phyloP scores from a whole-genome alignment of 768 basidiomycete species.

The Phaeotremella skinneri region DNA sequence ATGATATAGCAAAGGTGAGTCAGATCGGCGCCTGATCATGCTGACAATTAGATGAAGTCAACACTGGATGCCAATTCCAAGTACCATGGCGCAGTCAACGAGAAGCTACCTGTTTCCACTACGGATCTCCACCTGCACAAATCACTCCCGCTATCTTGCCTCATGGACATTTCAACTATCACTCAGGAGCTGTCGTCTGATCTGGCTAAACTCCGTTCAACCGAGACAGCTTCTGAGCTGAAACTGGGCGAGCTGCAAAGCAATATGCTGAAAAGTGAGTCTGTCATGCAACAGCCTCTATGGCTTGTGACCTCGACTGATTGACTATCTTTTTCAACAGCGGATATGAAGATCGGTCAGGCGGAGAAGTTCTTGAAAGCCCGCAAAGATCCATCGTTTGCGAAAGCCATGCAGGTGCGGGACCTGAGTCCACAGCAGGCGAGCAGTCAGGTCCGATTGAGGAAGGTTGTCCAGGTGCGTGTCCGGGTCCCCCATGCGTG shows the following conservation, averaged over 20 bases:
- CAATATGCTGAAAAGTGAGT: constrained; percentile 48
- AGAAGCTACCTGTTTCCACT: constrained; percentile 54
- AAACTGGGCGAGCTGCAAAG: constrained; percentile 46
- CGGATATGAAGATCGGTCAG: constrained; percentile 77
- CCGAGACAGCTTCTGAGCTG: constrained; percentile 16
- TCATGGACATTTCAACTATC: constrained; percentile 60
- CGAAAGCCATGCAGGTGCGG: constrained; percentile 67
- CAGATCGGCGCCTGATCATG: constrained; percentile 7
- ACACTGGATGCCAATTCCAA: constrained; percentile 54
- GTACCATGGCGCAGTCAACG: constrained; percentile 43
- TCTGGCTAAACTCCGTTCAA: constrained; percentile 22
- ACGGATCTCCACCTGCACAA: constrained; percentile 62
- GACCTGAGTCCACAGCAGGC: constrained; percentile 85
- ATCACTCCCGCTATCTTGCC: constrained; percentile 54
- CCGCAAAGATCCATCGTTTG: constrained; percentile 72
- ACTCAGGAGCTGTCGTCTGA: constrained; percentile 24
- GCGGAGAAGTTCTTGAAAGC: constrained; percentile 75
- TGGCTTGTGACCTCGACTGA: not conserved
- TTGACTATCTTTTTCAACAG: constrained; percentile 53
- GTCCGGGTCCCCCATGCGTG: not conserved
- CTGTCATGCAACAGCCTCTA: not conserved
- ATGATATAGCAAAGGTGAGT: constrained; percentile 65
- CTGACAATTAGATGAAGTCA: constrained; percentile 54
- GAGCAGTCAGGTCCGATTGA: constrained; percentile 73
- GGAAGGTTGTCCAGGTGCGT: constrained; percentile 68